phyloP scores from a whole-genome alignment of 1,284 basidiomycete species.

The Ganoderma resinaceum region DNA sequence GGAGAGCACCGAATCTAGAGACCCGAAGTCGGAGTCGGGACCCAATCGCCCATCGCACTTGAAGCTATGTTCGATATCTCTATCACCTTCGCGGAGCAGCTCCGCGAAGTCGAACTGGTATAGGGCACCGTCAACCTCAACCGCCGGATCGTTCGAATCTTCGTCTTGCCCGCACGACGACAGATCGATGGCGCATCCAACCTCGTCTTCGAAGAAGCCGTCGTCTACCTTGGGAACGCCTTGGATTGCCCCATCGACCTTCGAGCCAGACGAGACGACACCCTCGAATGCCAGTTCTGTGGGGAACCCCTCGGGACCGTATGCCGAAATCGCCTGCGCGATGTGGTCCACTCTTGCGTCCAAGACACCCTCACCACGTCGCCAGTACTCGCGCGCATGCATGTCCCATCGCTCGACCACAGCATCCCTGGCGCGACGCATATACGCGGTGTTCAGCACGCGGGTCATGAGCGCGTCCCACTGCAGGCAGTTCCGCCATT shows the following conservation, averaged over 20 bases:
- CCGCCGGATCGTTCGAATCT: neutral
- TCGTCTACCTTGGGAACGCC: neutral
- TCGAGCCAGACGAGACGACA: neutral
- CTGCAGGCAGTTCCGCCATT: neutral
- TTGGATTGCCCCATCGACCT: neutral
- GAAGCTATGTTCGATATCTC: neutral
- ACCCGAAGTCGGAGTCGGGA: neutral
- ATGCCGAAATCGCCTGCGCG: neutral
- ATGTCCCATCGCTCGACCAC: neutral
- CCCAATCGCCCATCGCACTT: neutral
- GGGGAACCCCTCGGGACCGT: neutral
- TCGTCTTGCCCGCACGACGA: neutral
- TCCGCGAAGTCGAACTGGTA: neutral
- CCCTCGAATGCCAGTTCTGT: neutral
- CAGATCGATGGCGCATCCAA: neutral
- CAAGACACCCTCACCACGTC: neutral
- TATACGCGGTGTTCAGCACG: neutral
- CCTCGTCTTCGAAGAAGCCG: neutral
- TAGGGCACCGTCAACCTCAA: neutral
- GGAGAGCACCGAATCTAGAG: neutral
- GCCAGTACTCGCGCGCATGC: neutral
- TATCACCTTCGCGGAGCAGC: neutral
- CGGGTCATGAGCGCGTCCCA: neutral
- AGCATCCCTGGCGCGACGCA: neutral
- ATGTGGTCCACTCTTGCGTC: neutral